Evolutionary conservation across 805 yeast species (phyloP).

Genomic region (Nakazawaea siamensis): DNA sequence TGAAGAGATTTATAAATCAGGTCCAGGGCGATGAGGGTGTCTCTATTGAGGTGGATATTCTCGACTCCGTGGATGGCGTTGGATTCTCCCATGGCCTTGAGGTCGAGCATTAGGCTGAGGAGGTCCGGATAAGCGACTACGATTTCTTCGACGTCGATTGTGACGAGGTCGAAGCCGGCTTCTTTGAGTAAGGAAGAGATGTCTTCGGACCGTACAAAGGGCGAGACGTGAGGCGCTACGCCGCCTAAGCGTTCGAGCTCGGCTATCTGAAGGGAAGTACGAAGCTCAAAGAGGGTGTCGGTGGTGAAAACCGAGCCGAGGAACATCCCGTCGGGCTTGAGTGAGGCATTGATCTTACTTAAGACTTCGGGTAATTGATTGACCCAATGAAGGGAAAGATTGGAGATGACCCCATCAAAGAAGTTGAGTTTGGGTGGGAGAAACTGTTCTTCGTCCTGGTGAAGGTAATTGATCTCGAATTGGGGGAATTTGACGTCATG

Average conservation of each 20-base stretch:
- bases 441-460: constrained; percentile 60
- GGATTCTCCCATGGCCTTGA: constrained; percentile 80
- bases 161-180: constrained; percentile 73
- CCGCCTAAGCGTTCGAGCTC: constrained; percentile 78
- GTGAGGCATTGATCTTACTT: constrained; percentile 42
- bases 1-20: constrained; percentile 67
- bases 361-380: constrained; percentile 72
- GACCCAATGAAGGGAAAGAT: constrained; percentile 75
- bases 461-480: constrained; percentile 31
- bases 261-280: constrained; percentile 75
- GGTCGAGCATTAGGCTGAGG: constrained; percentile 56
- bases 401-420: constrained; percentile 68
- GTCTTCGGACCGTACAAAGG: constrained; percentile 71
- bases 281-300: constrained; percentile 74
- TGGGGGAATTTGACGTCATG: not conserved
- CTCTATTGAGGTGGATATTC: constrained; percentile 39
- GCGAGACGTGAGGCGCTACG: constrained; percentile 72
- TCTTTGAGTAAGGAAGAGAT: constrained; percentile 64
- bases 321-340: constrained; percentile 76
- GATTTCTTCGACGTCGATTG: constrained; percentile 79
- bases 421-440: constrained; percentile 28
- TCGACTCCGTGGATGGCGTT: constrained; percentile 45
- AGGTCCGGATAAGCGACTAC: constrained; percentile 73
- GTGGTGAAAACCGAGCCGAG: constrained; percentile 79
- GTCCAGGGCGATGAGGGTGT: constrained; percentile 65